A percentile compares a stretch with the other conserved stretches of the same genome.
These are phyloP conservation scores for Metschnikowia reukaufii DNA, from an alignment of 805 yeast genomes.

Conservation along the genomic window DNA sequence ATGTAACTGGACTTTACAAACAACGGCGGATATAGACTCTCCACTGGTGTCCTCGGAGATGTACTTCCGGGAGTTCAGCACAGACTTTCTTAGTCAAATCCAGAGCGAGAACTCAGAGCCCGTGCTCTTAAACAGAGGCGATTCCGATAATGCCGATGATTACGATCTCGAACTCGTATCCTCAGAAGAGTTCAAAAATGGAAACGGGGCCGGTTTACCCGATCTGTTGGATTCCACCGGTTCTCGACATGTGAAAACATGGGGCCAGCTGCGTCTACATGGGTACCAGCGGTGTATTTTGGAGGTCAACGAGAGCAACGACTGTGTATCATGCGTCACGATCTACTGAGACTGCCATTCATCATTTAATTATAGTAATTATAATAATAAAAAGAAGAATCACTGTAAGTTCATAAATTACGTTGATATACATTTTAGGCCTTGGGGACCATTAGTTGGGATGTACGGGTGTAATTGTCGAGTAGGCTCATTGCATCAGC, in stretches of 20 bases:
- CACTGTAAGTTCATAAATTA: not conserved
- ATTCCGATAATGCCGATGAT: constrained; percentile 37
- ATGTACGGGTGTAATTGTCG: not conserved
- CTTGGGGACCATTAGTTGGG: too few species aligned
- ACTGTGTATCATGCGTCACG: constrained; percentile 38
- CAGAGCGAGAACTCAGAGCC: constrained; percentile 24
- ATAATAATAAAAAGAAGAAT: not conserved
- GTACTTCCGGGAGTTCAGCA: constrained; percentile 34
- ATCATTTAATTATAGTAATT: too few species aligned
- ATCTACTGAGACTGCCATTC: constrained; percentile 36
- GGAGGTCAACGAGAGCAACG: constrained; percentile 42
- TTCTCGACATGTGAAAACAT: constrained; percentile 27
- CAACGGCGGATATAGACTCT: constrained; percentile 8
- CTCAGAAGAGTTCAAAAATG: constrained; percentile 19
- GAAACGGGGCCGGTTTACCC: not conserved
- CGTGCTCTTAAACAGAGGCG: constrained; percentile 38
- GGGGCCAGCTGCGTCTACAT: constrained; percentile 45
- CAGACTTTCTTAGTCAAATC: constrained; percentile 20
- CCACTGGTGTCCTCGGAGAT: constrained; percentile 25
- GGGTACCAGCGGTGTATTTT: constrained; percentile 42
- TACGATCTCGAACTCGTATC: constrained; percentile 37
- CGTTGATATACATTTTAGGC: too few species aligned
- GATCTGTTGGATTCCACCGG: constrained; percentile 14
- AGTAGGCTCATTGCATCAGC: not conserved
- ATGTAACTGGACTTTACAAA: constrained; percentile 43